Evolutionary conservation across 768 basidiomycete genomes (phyloP).

Genomic region (Neoboletus brunneissimus): DNA sequence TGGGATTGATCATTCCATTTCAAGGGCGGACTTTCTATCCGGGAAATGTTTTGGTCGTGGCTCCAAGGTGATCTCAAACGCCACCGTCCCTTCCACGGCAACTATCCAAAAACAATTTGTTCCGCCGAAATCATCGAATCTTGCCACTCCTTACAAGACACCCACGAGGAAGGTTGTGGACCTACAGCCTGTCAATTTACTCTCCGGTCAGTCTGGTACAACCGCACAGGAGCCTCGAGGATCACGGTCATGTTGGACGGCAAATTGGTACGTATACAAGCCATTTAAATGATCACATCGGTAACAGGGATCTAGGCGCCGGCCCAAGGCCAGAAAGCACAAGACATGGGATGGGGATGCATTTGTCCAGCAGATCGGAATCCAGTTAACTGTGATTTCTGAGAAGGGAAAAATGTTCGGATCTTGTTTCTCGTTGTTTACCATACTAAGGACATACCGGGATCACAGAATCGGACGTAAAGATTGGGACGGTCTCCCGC

Average conservation of each 20-base stretch:
- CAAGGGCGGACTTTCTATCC: constrained; percentile 55
- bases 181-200: constrained; percentile 40
- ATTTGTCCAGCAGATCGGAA: constrained; percentile 50
- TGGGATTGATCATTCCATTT: constrained; percentile 58
- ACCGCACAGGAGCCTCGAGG: constrained; percentile 7
- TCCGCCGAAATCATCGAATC: constrained; percentile 31
- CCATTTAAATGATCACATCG: not conserved
- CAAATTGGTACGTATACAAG: constrained; percentile 53
- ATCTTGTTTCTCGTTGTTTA: not conserved
- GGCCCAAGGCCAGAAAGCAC: constrained; percentile 68
- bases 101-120: constrained; percentile 30
- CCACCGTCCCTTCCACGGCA: constrained; percentile 24
- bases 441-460: constrained; percentile 4
- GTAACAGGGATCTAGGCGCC: constrained; percentile 51
- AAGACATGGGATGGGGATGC: constrained; percentile 87
- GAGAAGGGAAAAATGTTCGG: constrained; percentile 68
- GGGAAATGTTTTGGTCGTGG: constrained; percentile 60
- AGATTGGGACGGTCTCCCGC: constrained; percentile 54
- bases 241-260: constrained; percentile 54
- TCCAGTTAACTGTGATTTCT: constrained; percentile 58
- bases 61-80: constrained; percentile 16
- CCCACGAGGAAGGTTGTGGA: constrained; percentile 34
- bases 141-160: constrained; percentile 20
- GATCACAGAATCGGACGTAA: constrained; percentile 56
- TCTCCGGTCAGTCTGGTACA: constrained; percentile 20